These are phyloP conservation scores for Acacia confusa DNA, from an alignment of 306 rosid species.

Conservation along the genomic window DNA sequence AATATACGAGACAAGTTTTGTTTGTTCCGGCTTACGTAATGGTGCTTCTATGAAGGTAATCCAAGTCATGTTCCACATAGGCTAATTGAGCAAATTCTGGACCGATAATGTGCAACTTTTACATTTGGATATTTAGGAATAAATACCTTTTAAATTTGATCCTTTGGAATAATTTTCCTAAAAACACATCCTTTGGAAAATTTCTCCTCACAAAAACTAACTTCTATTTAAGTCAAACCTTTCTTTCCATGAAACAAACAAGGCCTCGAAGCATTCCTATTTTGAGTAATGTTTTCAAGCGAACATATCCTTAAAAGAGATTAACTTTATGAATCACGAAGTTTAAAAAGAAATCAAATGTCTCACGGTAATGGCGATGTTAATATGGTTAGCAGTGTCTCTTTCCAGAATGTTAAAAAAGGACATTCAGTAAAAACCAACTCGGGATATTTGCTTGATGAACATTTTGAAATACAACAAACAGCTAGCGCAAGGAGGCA, in stretches of 20 bases:
- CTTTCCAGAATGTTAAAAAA: neutral
- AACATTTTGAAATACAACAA: slow-evolving; percentile 8
- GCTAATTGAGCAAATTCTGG: neutral
- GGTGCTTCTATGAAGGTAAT: too few species aligned
- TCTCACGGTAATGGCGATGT: neutral
- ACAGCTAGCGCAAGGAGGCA: slow-evolving; percentile 3
- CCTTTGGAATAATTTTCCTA: too few species aligned
- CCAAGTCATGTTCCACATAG: neutral
- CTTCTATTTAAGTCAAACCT: neutral
- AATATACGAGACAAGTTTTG: too few species aligned
- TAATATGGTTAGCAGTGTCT: neutral
- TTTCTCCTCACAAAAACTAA: neutral
- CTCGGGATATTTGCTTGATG: neutral
- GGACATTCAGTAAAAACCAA: slow-evolving; percentile 10
- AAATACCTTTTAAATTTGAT: neutral
- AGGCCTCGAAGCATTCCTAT: neutral
- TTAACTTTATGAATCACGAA: neutral
- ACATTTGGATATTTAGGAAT: too few species aligned
- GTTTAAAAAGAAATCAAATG: neutral
- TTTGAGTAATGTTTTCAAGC: neutral
- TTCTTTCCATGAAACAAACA: neutral
- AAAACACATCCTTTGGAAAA: neutral
- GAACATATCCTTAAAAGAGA: neutral
- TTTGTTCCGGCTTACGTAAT: too few species aligned
- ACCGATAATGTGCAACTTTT: neutral